Evolutionary conservation across 108 stramenopile genomes (phyloP).

Genomic region (Craspedostauros australis): DNA sequence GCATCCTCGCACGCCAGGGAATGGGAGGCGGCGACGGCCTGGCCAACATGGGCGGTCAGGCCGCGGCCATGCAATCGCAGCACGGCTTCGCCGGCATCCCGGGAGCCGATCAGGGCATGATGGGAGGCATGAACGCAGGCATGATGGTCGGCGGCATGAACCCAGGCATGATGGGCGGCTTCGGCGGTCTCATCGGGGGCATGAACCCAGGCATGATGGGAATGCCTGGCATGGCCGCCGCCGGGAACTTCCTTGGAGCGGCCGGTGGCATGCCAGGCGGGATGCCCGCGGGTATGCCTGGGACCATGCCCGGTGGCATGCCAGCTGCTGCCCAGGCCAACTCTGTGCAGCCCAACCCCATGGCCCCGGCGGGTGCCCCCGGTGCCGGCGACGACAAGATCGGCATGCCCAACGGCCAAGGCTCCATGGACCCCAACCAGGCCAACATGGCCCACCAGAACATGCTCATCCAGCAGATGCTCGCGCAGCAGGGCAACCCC

Average conservation of each 20-base stretch:
- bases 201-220: slow-evolving; percentile 13
- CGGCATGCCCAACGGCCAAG: slow-evolving; percentile 2
- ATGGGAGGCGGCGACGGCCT: no score
- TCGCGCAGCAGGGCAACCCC: slow-evolving; percentile 16
- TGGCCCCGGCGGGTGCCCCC: slow-evolving; percentile 9
- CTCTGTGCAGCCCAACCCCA: neutral
- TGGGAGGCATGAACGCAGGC: slow-evolving; percentile 11
- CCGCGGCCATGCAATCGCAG: no score
- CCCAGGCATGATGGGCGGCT: slow-evolving; percentile 18
- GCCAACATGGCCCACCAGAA: slow-evolving; percentile 32
- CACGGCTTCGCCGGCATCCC: neutral
- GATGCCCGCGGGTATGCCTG: slow-evolving; percentile 9
- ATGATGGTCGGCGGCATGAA: slow-evolving; percentile 21
- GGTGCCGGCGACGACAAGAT: slow-evolving; percentile 5
- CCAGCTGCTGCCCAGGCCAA: slow-evolving; percentile 1
- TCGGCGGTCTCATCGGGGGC: slow-evolving; percentile 20
- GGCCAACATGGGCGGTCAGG: no score
- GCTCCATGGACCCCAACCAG: neutral
- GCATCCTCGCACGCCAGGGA: slow-evolving; percentile 25
- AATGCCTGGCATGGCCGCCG: slow-evolving; percentile 23
- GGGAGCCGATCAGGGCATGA: slow-evolving; percentile 10
- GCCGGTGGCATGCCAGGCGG: slow-evolving; percentile 23
- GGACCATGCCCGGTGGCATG: slow-evolving; percentile 6
- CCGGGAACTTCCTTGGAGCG: neutral
- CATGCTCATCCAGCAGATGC: slow-evolving; percentile 31